phyloP scores from a whole-genome alignment of 129 eudicot species.

The Ambrosia artemisiifolia region DNA sequence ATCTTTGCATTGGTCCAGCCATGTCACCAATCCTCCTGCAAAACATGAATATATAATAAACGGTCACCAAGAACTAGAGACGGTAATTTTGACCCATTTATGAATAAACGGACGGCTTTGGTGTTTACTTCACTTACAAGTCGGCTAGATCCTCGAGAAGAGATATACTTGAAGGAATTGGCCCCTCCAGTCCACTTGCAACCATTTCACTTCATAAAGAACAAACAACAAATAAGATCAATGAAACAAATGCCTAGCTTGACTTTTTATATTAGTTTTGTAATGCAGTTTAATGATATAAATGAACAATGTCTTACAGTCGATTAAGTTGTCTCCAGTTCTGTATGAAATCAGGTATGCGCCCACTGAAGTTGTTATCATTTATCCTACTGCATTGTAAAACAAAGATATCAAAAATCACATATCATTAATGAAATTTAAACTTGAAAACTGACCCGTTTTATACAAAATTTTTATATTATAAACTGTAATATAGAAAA shows the following conservation, averaged over 20 bases:
- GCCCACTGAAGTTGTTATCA: slow-evolving; percentile 52
- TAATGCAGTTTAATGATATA: neutral
- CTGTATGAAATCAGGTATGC: slow-evolving; percentile 60
- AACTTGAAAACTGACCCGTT: neutral
- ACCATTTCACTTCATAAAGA: slow-evolving; percentile 20
- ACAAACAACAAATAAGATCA: neutral
- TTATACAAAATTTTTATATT: too few species aligned
- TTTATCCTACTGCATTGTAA: slow-evolving; percentile 59
- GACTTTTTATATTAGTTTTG: neutral
- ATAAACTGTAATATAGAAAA: neutral
- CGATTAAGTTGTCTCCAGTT: slow-evolving; percentile 61
- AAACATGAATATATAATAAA: slow-evolving; percentile 1
- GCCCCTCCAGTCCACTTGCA: slow-evolving; percentile 27
- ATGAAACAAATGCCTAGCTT: neutral
- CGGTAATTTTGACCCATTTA: neutral
- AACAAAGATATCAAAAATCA: slow-evolving; percentile 17
- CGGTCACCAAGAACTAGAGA: neutral
- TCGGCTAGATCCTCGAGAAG: slow-evolving; percentile 17
- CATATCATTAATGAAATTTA: neutral
- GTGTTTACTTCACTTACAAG: slow-evolving; percentile 16
- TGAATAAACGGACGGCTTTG: neutral
- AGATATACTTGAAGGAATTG: slow-evolving; percentile 28
- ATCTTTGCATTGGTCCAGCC: slow-evolving; percentile 45
- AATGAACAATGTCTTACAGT: slow-evolving; percentile 48
- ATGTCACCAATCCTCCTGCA: slow-evolving; percentile 71